Evolutionary conservation across 2,329 filamentous ascomycete genomes (phyloP).

Genomic region (Nigrograna mackinnonii): DNA sequence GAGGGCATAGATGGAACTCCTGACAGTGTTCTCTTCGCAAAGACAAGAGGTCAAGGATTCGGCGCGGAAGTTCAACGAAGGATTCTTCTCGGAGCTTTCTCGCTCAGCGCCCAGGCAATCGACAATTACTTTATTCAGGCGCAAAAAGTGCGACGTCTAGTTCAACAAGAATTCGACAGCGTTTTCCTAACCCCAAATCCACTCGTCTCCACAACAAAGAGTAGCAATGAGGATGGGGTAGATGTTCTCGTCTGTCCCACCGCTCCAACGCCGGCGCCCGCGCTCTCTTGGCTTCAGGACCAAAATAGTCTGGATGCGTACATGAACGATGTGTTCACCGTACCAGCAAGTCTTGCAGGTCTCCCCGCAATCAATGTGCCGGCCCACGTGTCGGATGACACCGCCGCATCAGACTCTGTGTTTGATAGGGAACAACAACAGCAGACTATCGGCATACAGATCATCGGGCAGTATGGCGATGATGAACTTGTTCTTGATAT

Average conservation of each 20-base stretch:
- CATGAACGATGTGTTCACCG: slow-evolving; percentile 93
- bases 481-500: slow-evolving; percentile 66
- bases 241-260: slow-evolving; percentile 90
- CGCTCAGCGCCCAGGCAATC: slow-evolving; percentile 84
- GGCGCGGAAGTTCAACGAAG: slow-evolving; percentile 84
- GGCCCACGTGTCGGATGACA: slow-evolving; percentile 38
- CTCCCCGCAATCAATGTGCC: slow-evolving; percentile 88
- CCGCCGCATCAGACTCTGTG: slow-evolving; percentile 29
- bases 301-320: slow-evolving; percentile 72
- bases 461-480: slow-evolving; percentile 82
- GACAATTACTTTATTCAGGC: slow-evolving; percentile 97
- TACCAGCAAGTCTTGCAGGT: slow-evolving; percentile 90
- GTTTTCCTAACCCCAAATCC: slow-evolving; percentile 75
- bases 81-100: slow-evolving; percentile 88
- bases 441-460: slow-evolving; percentile 66
- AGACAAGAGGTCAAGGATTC: slow-evolving; percentile 74
- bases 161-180: slow-evolving; percentile 83
- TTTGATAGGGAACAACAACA: slow-evolving; percentile 26
- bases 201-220: slow-evolving; percentile 56
- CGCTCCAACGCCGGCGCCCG: slow-evolving; percentile 75
- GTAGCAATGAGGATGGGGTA: slow-evolving; percentile 59
- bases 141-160: slow-evolving; percentile 81
- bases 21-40: slow-evolving; percentile 64
- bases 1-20: slow-evolving; percentile 59
- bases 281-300: slow-evolving; percentile 59